Base-by-base conservation (phyloP, 176 grass and related monocot species). In the Aegilops longissima region DNA sequence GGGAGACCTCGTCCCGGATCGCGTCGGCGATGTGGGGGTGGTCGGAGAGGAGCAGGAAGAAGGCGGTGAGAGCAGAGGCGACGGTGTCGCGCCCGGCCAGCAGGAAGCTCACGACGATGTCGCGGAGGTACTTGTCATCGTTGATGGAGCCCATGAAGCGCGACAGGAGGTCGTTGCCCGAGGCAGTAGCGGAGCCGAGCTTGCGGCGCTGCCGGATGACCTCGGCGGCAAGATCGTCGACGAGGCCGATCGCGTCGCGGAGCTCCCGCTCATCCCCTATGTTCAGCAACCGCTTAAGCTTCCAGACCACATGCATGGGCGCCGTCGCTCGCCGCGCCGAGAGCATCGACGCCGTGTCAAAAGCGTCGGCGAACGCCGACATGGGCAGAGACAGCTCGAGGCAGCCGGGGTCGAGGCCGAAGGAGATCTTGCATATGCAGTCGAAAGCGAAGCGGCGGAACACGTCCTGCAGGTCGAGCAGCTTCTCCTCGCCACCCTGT, bases 61-160 rank as follows among this genome's bases (percentile, higher is more conserved):
- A 97, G 66, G 88, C 80, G 24, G 94, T 97, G 45, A 97, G 88
- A 5, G 71, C 88, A 9, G 94, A 97, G 59, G 94, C 85, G 9
- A 94, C 86, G 14, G 94, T 97, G 83, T 97, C 94, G 21, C 92
- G 94, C 10, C 94, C 94, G 29, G 94, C 94, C 0, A 97, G 92
- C 91, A 97, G 85, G 94, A 94, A 97, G 88, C 90, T 97, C 16
- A 97, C 88, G 47, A 97, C 92, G 83, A 97, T 97, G 84, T 97
- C 94, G 8, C 94, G 92, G 34, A 97, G 90, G 70, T 94, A 97
- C 83, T 88, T 89, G 80, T 97, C 94, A 38, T 97, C 90, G 86
- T 85, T 70, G 73, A 94, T 87, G 40, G 80, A 93, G 0, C 80
- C 87, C 89, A 93, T 90, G 89, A 95, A 95, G 59, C 89, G 93